A percentile compares a stretch with the other conserved stretches of the same genome.
These are phyloP conservation scores for Lonicera japonica DNA, from an alignment of 129 eudicot genomes.

Conservation along the genomic window DNA sequence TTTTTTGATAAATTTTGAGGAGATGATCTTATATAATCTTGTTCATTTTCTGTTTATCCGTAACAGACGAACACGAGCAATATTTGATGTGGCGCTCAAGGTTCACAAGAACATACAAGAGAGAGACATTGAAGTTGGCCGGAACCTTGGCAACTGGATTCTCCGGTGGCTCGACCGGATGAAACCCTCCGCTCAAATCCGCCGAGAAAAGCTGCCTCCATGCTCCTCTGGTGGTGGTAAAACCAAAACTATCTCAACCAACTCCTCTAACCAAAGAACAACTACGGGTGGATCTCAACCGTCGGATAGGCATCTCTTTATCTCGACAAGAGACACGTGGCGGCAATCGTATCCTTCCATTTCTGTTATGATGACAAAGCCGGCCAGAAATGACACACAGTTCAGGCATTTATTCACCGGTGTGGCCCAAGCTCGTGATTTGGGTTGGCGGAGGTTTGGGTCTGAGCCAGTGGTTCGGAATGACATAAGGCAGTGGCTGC, in stretches of 20 bases:
- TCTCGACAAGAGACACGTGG: slow-evolving; percentile 37
- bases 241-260: slow-evolving; percentile 17
- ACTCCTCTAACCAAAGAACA: slow-evolving; percentile 29
- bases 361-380: slow-evolving; percentile 32
- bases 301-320: slow-evolving; percentile 43
- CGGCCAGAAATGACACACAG: slow-evolving; percentile 42
- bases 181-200: slow-evolving; percentile 80
- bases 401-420: slow-evolving; percentile 29
- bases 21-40: no score
- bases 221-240: no score
- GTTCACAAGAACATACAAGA: slow-evolving; percentile 73
- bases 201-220: slow-evolving; percentile 33
- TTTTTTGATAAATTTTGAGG: no score
- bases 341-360: slow-evolving; percentile 39
- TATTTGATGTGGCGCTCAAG: slow-evolving; percentile 63
- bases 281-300: slow-evolving; percentile 19
- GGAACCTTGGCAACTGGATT: slow-evolving; percentile 73
- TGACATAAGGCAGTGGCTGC: slow-evolving; percentile 78
- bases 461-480: slow-evolving; percentile 43
- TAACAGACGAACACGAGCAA: slow-evolving; percentile 58
- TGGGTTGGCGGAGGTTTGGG: slow-evolving; percentile 31
- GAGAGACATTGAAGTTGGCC: slow-evolving; percentile 87
- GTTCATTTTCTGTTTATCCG: background rate
- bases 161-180: slow-evolving; percentile 75
- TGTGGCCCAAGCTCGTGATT: slow-evolving; percentile 9